phyloP scores from a whole-genome alignment of 2,329 filamentous ascomycete genomes.

The Fusarium euwallaceae region DNA sequence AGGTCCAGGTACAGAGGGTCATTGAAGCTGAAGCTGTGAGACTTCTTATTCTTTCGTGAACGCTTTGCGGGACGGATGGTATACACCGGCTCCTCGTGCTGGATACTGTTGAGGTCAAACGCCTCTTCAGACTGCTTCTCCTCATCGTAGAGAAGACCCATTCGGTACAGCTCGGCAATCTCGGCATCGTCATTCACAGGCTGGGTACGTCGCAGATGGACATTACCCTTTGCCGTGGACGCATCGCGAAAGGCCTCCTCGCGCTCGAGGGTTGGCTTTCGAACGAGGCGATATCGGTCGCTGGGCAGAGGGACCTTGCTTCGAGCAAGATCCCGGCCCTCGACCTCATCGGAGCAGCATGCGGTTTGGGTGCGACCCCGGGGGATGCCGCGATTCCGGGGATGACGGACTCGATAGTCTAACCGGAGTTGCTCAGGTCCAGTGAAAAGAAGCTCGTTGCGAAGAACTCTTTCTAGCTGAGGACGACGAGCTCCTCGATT shows the following conservation, averaged over 20 bases:
- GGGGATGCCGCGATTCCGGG: conserved; percentile 23
- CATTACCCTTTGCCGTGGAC: conserved; percentile 52
- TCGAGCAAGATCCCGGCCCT: conserved; percentile 53
- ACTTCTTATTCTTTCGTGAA: conserved; percentile 45
- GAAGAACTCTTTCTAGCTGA: conserved; percentile 42
- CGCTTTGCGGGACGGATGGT: conserved; percentile 54
- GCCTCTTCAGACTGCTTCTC: conserved; percentile 50
- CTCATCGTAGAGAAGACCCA: conserved; percentile 61
- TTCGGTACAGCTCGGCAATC: conserved; percentile 57
- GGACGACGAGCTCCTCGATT: conserved; percentile 33
- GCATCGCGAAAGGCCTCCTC: conserved; percentile 62
- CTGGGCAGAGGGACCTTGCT: conserved; percentile 54
- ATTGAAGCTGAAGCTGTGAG: conserved; percentile 40
- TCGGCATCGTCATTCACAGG: conserved; percentile 51
- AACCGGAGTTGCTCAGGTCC: conserved; percentile 5
- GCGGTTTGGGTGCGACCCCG: conserved; percentile 26
- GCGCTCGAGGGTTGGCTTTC: conserved; percentile 58
- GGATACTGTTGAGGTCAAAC: conserved; percentile 58
- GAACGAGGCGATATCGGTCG: conserved; percentile 51
- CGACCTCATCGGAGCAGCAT: conserved; percentile 45
- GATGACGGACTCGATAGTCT: not conserved
- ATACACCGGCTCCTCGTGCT: conserved; percentile 55
- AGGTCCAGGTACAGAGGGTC: conserved; percentile 54
- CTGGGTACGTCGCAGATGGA: conserved; percentile 42
- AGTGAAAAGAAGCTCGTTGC: conserved; percentile 18